Evolutionary conservation across 352 stramenopile species (phyloP).

Genomic region (Thraustochytrium sp.): DNA sequence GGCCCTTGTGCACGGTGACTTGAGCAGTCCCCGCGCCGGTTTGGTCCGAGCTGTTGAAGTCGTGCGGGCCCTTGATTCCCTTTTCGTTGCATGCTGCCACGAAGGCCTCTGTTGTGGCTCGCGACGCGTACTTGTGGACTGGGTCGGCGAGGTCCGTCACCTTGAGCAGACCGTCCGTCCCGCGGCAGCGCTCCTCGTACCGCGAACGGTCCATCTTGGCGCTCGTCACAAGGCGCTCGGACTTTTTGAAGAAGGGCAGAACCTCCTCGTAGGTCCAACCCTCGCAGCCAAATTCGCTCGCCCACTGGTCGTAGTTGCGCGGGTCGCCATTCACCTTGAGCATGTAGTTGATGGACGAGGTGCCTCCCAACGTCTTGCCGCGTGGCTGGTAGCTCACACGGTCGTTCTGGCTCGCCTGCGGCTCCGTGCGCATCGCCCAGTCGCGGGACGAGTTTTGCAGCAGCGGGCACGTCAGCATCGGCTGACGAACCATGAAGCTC

Average conservation of each 20-base stretch:
- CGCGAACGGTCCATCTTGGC: background rate
- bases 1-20: slow-evolving; percentile 52
- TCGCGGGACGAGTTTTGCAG: slow-evolving; percentile 72
- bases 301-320: slow-evolving; percentile 76
- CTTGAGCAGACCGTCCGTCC: slow-evolving; percentile 57
- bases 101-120: background rate
- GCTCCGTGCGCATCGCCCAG: slow-evolving; percentile 71
- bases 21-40: slow-evolving; percentile 45
- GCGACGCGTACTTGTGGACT: background rate
- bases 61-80: background rate
- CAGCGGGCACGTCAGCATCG: slow-evolving; percentile 70
- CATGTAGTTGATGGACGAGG: slow-evolving; percentile 79
- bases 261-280: slow-evolving; percentile 78
- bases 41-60: slow-evolving; percentile 47
- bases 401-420: slow-evolving; percentile 71
- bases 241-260: slow-evolving; percentile 75
- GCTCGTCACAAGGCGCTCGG: slow-evolving; percentile 52
- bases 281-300: slow-evolving; percentile 56
- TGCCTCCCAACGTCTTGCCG: slow-evolving; percentile 73
- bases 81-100: slow-evolving; percentile 5
- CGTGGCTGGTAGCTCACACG: slow-evolving; percentile 69
- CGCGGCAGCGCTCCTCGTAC: background rate
- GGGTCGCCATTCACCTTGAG: slow-evolving; percentile 78
- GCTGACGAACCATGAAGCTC: slow-evolving; percentile 55
- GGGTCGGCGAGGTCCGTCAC: slow-evolving; percentile 50